Base-by-base conservation (phyloP, 345 rosid species). In the Pugionium cornutum region DNA sequence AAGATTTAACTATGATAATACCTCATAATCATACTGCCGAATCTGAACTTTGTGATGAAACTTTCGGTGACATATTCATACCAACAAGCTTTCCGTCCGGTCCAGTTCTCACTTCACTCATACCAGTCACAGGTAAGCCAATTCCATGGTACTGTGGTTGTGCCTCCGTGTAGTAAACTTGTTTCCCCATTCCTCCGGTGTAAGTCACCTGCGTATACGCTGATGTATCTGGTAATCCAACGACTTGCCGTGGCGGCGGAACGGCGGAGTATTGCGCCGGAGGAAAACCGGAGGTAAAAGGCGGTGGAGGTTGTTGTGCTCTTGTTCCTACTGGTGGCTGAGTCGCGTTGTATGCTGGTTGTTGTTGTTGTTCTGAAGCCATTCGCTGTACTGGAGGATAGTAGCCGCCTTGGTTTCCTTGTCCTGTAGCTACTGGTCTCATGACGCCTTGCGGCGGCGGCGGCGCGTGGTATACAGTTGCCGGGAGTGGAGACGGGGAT, bases 401-500 rank as follows among this genome's bases (percentile, higher is more conserved):
- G 75, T 87, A 92, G 68, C 85, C 86, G 3, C 85, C 86, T 71
- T 85, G 95, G 80, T 84, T 79, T 4, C 74, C 50, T 78, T 81
- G 89, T 37, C 83, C 83, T 52, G 79, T 35, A 0, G 78, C 67
- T 11, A 62, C 1, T 10, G 62, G 81, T 67, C 92, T 82, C 53
- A 78, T 65, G 58, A 83, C 78, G 26, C 70, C 69, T 42, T 77
- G 77, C 9, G 71, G 66, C 29, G 68, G 75, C 7, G 51, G 68
- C 4, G 69, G 75, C 10, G 65, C 40, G 56, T 69, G 52, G 79
- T 58, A 68, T 4, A 75, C 49, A 9, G 62, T 26, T 6, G 70
- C 64, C 1, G 78, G 82, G 46, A 77, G 83, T 4, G 71, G 75
- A 30, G 69, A 42, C 41, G 69, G 58, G 6, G 73, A 9, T 26